Percentiles rank a stretch among this genome's conserved stretches.
Conservation (phyloP, 371 early-diverging fungal genomes). For the Mucor saturninus region DNA sequence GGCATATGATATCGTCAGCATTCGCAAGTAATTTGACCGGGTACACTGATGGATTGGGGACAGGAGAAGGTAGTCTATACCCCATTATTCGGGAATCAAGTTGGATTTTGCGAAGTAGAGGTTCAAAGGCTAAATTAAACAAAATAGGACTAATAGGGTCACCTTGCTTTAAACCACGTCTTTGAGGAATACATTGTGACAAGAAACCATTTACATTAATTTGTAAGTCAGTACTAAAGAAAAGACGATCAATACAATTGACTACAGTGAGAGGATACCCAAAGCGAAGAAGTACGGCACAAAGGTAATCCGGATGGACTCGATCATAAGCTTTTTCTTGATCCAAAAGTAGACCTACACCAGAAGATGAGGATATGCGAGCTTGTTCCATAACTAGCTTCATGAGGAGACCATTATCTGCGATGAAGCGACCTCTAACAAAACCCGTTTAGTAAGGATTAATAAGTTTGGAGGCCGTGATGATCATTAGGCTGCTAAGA, state of each 20-base stretch:
- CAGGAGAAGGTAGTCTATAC: neutral
- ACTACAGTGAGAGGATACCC: slow-evolving; percentile 10
- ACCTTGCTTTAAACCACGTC: slow-evolving; percentile 25
- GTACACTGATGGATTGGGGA: neutral
- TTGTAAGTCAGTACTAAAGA: slow-evolving; percentile 17
- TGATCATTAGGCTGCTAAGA: neutral
- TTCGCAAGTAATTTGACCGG: slow-evolving; percentile 27
- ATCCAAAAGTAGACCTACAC: slow-evolving; percentile 2
- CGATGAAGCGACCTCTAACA: slow-evolving; percentile 8
- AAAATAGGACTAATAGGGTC: slow-evolving; percentile 25
- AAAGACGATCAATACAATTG: slow-evolving; percentile 7
- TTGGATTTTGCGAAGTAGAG: slow-evolving; percentile 4
- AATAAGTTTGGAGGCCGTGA: neutral
- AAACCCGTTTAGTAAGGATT: slow-evolving; percentile 7
- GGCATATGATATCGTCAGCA: slow-evolving; percentile 25
- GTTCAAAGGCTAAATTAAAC: slow-evolving; percentile 28
- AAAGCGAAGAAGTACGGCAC: neutral
- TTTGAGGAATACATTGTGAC: slow-evolving; percentile 2
- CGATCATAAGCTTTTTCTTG: slow-evolving; percentile 15
- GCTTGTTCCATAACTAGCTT: slow-evolving; percentile 4
- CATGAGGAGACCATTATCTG: slow-evolving; percentile 2
- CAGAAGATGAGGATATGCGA: neutral
- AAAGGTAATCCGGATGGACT: slow-evolving; percentile 27
- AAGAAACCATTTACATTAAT: slow-evolving; percentile 26
- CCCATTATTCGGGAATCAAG: neutral